Evolutionary conservation across 2,329 filamentous ascomycete genomes (phyloP), one percentile per base, ranked within the genome.

Genomic region (Cladosporium sp.): DNA sequence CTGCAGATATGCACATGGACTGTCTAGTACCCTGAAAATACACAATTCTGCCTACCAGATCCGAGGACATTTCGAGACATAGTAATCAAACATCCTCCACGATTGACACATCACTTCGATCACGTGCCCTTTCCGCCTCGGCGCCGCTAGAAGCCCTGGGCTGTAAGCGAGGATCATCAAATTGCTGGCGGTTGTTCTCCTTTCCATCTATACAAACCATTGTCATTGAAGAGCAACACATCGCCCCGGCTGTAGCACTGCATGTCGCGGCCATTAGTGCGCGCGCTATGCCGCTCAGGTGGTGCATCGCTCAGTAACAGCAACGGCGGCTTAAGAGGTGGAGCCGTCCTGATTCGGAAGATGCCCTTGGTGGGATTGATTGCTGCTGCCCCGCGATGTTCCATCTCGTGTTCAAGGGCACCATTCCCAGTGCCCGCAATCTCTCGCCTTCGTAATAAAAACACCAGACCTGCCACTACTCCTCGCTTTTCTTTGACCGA

Each of bases 351-450:
- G 52, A 55, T 31, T 55, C 52, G 52, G 52, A 55, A 55, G 52
- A 28, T 55, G 52, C 28, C 28, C 28, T 55, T 55, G 52, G 28
- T 55, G 52, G 52, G 52, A 55, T 55, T 55, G 52, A 29, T 55
- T 55, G 52, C 50, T 53, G 16, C 11, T 57, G 29, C 55, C 55
- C 55, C 55, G 55, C 55, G 31, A 57, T 57, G 55, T 26, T 40
- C 29, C 33, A 23, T 23, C 33, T n/a, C 31, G 31, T 21, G 33
- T 57, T 23, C 21, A 33, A 21, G 52, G 21, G 52, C 28, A 33
- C 28, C 52, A 55, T 31, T 31, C 14, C 29, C 49, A 40, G 35
- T 29, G 49, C 49, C 49, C 21, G 49, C 23, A 28, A 7, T 52
- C 18, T n/a, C 52, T 55, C 18, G 29, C 28, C 28, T 55, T 29